These are phyloP conservation scores for Boletus holoroseus DNA, from an alignment of 1,284 basidiomycete species.

Conservation along the genomic window DNA sequence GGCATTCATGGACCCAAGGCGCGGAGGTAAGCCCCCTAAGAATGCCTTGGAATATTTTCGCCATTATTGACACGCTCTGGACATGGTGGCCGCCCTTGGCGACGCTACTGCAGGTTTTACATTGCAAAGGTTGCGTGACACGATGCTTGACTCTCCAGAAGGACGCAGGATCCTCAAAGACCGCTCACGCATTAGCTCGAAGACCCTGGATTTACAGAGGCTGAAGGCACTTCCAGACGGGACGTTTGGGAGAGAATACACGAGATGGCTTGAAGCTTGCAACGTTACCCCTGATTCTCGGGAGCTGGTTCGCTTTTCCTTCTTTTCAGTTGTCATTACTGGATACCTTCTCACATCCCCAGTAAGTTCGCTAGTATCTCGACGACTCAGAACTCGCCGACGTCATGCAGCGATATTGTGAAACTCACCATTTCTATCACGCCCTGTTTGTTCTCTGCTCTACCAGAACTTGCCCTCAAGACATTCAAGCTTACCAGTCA, in stretches of 20 bases:
- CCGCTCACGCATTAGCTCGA: conserved; percentile 76
- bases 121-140: conserved; percentile 73
- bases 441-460: conserved; percentile 84
- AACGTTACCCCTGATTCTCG: conserved; percentile 94
- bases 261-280: conserved; percentile 86
- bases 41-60: neutral
- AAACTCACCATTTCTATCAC: conserved; percentile 97
- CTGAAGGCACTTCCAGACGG: conserved; percentile 68
- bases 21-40: conserved; percentile 64
- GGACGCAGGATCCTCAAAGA: conserved; percentile 81
- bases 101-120: conserved; percentile 85
- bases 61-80: conserved; percentile 37
- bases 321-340: neutral
- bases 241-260: conserved; percentile 84
- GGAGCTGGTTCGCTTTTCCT: conserved; percentile 61
- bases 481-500: conserved; percentile 94
- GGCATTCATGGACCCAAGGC: conserved; percentile 75
- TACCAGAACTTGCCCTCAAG: conserved; percentile 94
- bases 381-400: conserved; percentile 91
- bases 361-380: conserved; percentile 88
- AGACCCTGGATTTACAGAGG: conserved; percentile 69
- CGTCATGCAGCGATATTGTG: conserved; percentile 96
- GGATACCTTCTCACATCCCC: conserved; percentile 6
- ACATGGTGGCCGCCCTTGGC: conserved; percentile 89
- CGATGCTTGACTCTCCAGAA: conserved; percentile 76